These are phyloP conservation scores for Nematocida parisii DNA, from an alignment of 371 early-diverging fungal species.

Conservation along the genomic window DNA sequence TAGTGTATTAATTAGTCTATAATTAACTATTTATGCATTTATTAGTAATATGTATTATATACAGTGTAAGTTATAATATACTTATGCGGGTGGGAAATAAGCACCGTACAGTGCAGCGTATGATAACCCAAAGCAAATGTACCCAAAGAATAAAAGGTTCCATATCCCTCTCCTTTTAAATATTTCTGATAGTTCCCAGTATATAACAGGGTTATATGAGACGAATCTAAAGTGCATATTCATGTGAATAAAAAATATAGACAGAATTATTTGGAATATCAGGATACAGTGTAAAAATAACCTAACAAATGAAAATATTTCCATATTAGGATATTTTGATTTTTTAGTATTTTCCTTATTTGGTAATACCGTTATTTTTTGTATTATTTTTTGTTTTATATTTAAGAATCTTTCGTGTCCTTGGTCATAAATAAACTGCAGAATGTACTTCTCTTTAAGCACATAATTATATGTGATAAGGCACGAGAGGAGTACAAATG, in stretches of 20 bases:
- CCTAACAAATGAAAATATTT: neutral
- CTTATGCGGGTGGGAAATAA: constrained; percentile 68
- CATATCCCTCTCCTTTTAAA: constrained; percentile 8
- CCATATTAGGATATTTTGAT: neutral
- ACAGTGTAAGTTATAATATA: no score
- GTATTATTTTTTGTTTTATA: neutral
- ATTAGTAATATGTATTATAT: no score
- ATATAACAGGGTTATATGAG: constrained; percentile 68
- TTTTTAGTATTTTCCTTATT: neutral
- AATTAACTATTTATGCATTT: no score
- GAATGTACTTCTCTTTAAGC: neutral
- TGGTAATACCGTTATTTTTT: neutral
- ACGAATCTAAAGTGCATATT: constrained; percentile 69
- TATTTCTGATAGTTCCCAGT: constrained; percentile 58
- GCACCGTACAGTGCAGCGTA: constrained; percentile 65
- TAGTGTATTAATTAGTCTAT: no score
- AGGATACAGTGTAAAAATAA: constrained; percentile 49
- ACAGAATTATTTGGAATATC: constrained; percentile 60
- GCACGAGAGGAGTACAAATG: constrained; percentile 63
- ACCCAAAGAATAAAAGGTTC: constrained; percentile 56
- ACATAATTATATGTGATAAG: constrained; percentile 3
- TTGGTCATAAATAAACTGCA: neutral
- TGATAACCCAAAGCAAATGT: constrained; percentile 62
- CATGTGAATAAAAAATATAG: constrained; percentile 67
- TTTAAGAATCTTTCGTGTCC: neutral